Percentiles rank a stretch among this genome's conserved stretches.
Conservation (phyloP, 805 yeast species). For the Clavispora fructus region DNA sequence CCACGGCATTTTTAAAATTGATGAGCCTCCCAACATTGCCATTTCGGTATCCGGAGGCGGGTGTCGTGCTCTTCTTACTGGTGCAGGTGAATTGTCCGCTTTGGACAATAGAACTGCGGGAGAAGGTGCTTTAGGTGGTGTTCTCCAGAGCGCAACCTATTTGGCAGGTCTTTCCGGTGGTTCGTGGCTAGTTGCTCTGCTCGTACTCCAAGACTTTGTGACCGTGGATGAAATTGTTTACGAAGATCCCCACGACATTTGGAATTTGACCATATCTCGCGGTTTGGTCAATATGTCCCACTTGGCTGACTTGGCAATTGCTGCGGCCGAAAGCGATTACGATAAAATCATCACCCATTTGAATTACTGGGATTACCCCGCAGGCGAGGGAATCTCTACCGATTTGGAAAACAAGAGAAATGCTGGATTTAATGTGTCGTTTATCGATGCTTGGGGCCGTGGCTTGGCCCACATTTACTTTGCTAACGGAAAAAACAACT, state of each 20-base stretch:
- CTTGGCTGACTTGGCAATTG: constrained; percentile 10
- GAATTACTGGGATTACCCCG: constrained; percentile 28
- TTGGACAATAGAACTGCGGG: constrained; percentile 19
- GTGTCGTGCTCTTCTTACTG: constrained; percentile 32
- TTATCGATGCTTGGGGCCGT: constrained; percentile 81
- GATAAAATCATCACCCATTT: constrained; percentile 24
- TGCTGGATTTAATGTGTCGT: constrained; percentile 64
- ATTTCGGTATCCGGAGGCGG: constrained; percentile 35
- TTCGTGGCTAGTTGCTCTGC: constrained; percentile 70
- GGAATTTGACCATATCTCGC: constrained; percentile 30
- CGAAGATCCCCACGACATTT: constrained; percentile 25
- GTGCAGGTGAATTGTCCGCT: constrained; percentile 15
- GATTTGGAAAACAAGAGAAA: constrained; percentile 40
- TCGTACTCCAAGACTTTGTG: constrained; percentile 68
- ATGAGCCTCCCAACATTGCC: constrained; percentile 16
- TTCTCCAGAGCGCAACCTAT: constrained; percentile 66
- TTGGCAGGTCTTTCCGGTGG: constrained; percentile 82
- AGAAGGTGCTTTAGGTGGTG: constrained; percentile 61
- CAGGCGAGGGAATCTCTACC: constrained; percentile 42
- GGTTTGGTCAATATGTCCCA: constrained; percentile 22
- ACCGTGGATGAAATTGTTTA: constrained; percentile 53
- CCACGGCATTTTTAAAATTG: background rate
- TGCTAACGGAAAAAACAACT: constrained; percentile 21
- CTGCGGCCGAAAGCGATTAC: constrained; percentile 20
- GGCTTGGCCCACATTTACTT: constrained; percentile 66